Percentiles rank a stretch among this genome's conserved stretches.
phyloP scores from a whole-genome alignment of 1,284 basidiomycete species.

The Pseudozyma sp. region DNA sequence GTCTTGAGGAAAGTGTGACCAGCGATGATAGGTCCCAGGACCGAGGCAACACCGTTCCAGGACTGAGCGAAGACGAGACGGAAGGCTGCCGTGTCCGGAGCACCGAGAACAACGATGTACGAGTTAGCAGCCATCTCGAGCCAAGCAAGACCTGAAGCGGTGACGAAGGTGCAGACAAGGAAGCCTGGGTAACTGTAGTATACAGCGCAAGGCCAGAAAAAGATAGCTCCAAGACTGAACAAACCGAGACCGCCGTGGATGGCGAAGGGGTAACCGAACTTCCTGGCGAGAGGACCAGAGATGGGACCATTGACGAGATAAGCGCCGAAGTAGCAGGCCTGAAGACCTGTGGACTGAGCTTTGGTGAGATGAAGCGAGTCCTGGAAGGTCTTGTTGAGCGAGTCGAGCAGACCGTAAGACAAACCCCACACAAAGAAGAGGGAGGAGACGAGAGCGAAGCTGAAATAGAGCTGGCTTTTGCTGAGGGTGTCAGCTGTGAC shows the following conservation, averaged over 20 bases:
- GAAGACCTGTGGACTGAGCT: conserved; percentile 83
- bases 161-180: conserved; percentile 56
- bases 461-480: conserved; percentile 63
- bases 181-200: conserved; percentile 41
- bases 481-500: conserved; percentile 34
- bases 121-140: conserved; percentile 79
- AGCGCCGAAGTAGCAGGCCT: conserved; percentile 82
- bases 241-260: conserved; percentile 77
- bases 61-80: conserved; percentile 84
- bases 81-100: conserved; percentile 78
- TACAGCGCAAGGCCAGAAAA: conserved; percentile 47
- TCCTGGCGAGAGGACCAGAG: conserved; percentile 54
- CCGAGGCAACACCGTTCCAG: conserved; percentile 82
- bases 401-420: conserved; percentile 80
- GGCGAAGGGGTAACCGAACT: conserved; percentile 70
- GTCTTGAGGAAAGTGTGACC: conserved; percentile 80
- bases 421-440: conserved; percentile 82
- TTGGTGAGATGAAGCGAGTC: conserved; percentile 78
- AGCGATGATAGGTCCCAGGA: conserved; percentile 83
- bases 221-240: conserved; percentile 37
- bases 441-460: conserved; percentile 80
- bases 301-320: conserved; percentile 44
- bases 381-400: conserved; percentile 85
- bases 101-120: conserved; percentile 78
- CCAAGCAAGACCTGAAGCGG: conserved; percentile 76